These are phyloP conservation scores for Candida nemodendra DNA, from an alignment of 805 yeast genomes.

Conservation along the genomic window DNA sequence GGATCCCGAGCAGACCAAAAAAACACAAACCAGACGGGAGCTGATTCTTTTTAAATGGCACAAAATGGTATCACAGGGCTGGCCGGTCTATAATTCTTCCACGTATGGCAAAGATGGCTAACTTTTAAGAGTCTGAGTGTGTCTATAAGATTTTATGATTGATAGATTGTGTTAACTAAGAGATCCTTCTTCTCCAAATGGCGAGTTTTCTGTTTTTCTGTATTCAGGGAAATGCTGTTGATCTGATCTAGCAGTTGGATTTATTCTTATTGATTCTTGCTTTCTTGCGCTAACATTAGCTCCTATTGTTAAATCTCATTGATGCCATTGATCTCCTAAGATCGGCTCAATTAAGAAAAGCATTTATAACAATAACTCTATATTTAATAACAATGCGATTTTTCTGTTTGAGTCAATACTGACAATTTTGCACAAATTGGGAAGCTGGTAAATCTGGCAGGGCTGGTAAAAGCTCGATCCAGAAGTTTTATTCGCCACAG, in stretches of 20 bases:
- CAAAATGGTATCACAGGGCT: neutral
- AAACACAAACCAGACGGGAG: neutral
- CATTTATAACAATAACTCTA: neutral
- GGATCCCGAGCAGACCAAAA: neutral
- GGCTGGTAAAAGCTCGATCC: neutral
- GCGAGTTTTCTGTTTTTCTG: conserved; percentile 21
- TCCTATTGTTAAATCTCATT: conserved; percentile 1
- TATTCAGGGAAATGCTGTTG: conserved; percentile 17
- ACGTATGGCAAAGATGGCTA: neutral
- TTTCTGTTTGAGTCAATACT: no score
- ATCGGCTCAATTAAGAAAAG: neutral
- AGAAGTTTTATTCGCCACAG: neutral
- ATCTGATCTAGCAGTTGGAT: conserved; percentile 16
- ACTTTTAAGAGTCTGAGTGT: neutral
- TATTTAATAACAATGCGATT: no score
- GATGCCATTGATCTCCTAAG: neutral
- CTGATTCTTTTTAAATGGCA: neutral
- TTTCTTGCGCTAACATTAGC: no score
- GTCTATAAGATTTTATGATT: neutral
- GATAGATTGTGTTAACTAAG: neutral
- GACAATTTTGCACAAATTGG: neutral
- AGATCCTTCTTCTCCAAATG: conserved; percentile 8
- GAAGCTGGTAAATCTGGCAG: neutral
- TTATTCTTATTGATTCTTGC: conserved; percentile 2
- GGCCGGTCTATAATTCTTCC: neutral